Conservation (phyloP, 1,139 yeast genomes). For the Taphrina deformans region DNA sequence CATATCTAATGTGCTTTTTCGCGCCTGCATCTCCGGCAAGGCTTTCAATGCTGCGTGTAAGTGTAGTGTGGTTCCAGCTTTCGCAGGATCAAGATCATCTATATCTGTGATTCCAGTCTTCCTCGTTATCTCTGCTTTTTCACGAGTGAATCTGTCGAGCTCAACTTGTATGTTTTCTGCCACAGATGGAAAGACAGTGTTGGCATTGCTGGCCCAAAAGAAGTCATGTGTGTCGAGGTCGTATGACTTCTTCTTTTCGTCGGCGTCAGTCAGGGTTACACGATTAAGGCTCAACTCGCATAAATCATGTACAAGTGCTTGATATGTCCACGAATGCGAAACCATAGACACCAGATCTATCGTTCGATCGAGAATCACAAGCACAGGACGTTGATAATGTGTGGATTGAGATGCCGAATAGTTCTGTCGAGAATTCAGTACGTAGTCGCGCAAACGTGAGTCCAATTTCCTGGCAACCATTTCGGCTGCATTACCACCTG, state of each 20-base stretch:
- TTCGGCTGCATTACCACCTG: conserved; percentile 93
- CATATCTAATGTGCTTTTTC: conserved; percentile 86
- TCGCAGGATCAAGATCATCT: conserved; percentile 56
- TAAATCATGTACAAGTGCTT: conserved; percentile 92
- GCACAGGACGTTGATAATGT: conserved; percentile 62
- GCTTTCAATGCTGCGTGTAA: conserved; percentile 85
- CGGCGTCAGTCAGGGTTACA: conserved; percentile 58
- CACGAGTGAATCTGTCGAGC: conserved; percentile 74
- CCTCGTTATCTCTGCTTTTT: conserved; percentile 80
- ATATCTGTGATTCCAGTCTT: conserved; percentile 70
- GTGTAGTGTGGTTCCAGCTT: conserved; percentile 61
- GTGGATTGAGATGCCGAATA: conserved; percentile 38
- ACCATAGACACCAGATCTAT: conserved; percentile 91
- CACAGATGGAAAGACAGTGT: conserved; percentile 93
- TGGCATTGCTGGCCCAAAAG: conserved; percentile 55
- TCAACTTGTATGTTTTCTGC: conserved; percentile 93
- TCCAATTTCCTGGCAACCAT: conserved; percentile 86
- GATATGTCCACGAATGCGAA: conserved; percentile 96
- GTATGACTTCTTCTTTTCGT: conserved; percentile 41
- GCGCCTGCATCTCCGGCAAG: conserved; percentile 84
- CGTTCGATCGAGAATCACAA: conserved; percentile 80
- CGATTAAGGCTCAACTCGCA: conserved; percentile 78
- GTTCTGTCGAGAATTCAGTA: conserved; percentile 38
- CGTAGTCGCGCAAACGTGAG: conserved; percentile 73
- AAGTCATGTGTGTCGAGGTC: conserved; percentile 20